Base-by-base conservation (phyloP, 768 basidiomycete genomes). In the Sarcomyxa edulis region DNA sequence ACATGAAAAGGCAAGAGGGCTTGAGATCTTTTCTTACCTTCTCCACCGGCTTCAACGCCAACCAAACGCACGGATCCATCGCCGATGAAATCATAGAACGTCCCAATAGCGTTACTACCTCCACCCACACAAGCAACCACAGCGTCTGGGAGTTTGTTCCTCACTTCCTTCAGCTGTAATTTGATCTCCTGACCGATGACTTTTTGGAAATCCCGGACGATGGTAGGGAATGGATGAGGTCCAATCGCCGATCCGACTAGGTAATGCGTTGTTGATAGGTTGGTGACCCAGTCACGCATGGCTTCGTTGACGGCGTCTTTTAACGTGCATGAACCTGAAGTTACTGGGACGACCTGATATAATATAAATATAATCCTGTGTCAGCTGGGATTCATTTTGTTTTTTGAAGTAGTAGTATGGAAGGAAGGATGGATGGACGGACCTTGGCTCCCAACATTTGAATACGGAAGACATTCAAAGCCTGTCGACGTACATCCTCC, bases 261-360 rank as follows among this genome's bases (percentile, higher is more conserved):
- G 64, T 97, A 99, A 63, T 98, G 93, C 1, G 95, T 98, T 5
- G 70, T 90, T 9, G 90, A 69, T 22, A 99, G 74, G 58, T 97
- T 94, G 21, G 94, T 93, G 8, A 98, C 96, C 96, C 96, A 98
- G 62, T 97, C 94, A 29, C 96, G 82, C 76, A 98, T 78, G 5
- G 96, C 95, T 47, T 97, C 95, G 66, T 97, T 99, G 48, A 98
- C 92, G 19, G 96, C 95, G 52, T 98, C 96, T 63, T 99, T 99
- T 48, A 99, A 69, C 5, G 95, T 98, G 54, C 85, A 78, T 16
- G 95, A 91, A 16, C 96, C 96, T 4, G 94, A 94, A 39, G 85
- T 68, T 18, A 98, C 95, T 10, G 96, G 87, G 36, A 99, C 68
- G 46, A 99, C 96, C 89, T 93, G 50, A 35, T 10, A 29, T 26